Base-by-base conservation (phyloP, 139 green algal genomes). In the Choricystis sp. region DNA sequence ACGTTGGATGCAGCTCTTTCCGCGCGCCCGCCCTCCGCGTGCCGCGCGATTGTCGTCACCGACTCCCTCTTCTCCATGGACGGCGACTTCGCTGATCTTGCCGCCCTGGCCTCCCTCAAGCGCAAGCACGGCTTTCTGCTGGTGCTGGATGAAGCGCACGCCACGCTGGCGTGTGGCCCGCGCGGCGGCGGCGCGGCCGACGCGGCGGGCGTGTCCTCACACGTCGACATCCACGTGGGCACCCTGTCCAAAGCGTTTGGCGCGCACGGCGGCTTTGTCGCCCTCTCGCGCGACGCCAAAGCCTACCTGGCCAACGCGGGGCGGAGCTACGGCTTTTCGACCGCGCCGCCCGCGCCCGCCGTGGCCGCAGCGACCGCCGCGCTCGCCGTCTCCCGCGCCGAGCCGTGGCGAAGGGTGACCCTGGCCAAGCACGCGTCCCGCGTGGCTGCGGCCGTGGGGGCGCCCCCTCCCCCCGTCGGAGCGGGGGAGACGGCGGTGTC, bases 1-100 rank as follows among this genome's bases (percentile, higher is more conserved):
- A 85, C 98, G 64, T 66, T 97, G 55, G 82, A 94, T 61, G 2
- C 72, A 57, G 69, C 88, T 61, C 73, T 94, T 61, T 25, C 5
- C 20, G 22, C 16, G 26, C 27, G 27, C 20, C 20, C 31, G 19
- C 57, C 29, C 9, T 21, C 2, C 26, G 19, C 25, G 1, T 57
- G 60, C 1, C 74, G 83, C 1, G 74, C 69, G 29, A 28, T 96
- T 30, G 86, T 97, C 16, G 65, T 97, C 19, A 95, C 85, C 0
- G 91, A 97, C 75, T 79, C 67, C 56, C 67, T 98, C 5, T 98
- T 98, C 74, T 86, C 70, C 67, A 98, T 98, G 91, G 90, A 98
- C 65, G 90, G 89, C 0, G 85, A 95, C 76, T 91, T 89, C 74
- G 86, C 85, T 49, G 79, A 94, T 66, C 63, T 96, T n/a, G 25